Evolutionary conservation across 176 grass and related monocot genomes (phyloP).

Genomic region (Rhipidocladum racemiflorum): DNA sequence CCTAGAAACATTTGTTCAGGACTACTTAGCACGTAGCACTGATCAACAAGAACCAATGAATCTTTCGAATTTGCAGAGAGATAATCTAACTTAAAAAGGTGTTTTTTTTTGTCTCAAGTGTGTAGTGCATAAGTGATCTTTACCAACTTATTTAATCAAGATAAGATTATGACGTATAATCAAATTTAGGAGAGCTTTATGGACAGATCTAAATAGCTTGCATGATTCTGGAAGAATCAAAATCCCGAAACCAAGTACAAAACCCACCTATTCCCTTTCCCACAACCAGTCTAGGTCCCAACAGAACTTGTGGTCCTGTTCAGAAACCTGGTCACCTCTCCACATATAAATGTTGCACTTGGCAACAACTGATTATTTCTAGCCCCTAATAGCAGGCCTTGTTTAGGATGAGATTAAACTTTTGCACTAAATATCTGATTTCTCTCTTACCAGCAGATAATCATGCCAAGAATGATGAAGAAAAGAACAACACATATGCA

Average conservation of each 20-base stretch:
- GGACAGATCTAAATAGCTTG: slow-evolving; percentile 8
- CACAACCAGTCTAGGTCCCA: slow-evolving; percentile 3
- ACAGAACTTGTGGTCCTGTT: background rate
- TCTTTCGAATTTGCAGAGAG: background rate
- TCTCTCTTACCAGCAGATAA: slow-evolving; percentile 11
- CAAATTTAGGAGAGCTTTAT: background rate
- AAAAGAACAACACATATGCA: slow-evolving; percentile 4
- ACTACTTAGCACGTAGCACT: background rate
- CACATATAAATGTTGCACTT: slow-evolving; percentile 9
- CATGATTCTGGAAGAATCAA: background rate
- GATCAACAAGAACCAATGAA: background rate
- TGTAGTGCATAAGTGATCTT: slow-evolving; percentile 5
- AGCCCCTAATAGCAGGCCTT: slow-evolving; percentile 7
- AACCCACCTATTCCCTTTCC: background rate
- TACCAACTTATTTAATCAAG: slow-evolving; percentile 12
- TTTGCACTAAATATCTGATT: slow-evolving; percentile 13
- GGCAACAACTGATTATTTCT: background rate
- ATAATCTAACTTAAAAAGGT: slow-evolving; percentile 7
- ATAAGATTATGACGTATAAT: background rate
- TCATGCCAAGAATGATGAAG: slow-evolving; percentile 2
- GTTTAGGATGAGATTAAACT: background rate
- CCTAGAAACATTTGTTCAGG: background rate
- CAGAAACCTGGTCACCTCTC: background rate
- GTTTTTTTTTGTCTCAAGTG: background rate
- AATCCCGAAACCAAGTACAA: background rate